phyloP scores from a whole-genome alignment of 2,329 filamentous ascomycete genomes.

The Ophiognomonia clavigignenti-juglandacearum region DNA sequence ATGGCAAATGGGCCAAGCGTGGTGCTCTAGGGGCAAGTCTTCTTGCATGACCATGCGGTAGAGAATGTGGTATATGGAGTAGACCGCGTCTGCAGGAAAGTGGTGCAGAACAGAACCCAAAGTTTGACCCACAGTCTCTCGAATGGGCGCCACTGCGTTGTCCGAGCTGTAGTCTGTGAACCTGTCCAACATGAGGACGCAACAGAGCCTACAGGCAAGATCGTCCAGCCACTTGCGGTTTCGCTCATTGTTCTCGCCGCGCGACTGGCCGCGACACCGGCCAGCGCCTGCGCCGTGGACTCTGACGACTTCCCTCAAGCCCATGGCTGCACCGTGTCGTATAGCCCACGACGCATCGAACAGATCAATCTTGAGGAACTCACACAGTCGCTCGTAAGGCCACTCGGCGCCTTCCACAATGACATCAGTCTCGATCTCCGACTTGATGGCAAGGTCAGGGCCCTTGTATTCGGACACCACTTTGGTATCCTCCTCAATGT shows the following conservation, averaged over 20 bases:
- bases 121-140: slow-evolving; percentile 92
- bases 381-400: slow-evolving; percentile 91
- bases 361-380: slow-evolving; percentile 87
- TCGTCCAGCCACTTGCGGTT: slow-evolving; percentile 91
- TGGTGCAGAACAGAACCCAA: slow-evolving; percentile 85
- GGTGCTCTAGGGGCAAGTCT: slow-evolving; percentile 66
- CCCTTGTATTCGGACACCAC: slow-evolving; percentile 96
- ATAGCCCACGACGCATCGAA: slow-evolving; percentile 95
- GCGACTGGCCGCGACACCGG: slow-evolving; percentile 63
- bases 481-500: slow-evolving; percentile 84
- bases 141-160: slow-evolving; percentile 91
- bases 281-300: slow-evolving; percentile 91
- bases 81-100: slow-evolving; percentile 72
- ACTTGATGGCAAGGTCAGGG: slow-evolving; percentile 72
- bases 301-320: slow-evolving; percentile 81
- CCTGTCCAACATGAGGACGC: slow-evolving; percentile 93
- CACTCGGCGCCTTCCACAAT: slow-evolving; percentile 77
- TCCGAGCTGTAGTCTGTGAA: slow-evolving; percentile 98
- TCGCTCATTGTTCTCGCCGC: slow-evolving; percentile 68
- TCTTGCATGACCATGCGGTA: slow-evolving; percentile 90
- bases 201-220: slow-evolving; percentile 88
- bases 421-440: slow-evolving; percentile 74
- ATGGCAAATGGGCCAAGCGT: slow-evolving; percentile 92
- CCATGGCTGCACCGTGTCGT: slow-evolving; percentile 93
- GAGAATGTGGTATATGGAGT: slow-evolving; percentile 78